phyloP scores from a whole-genome alignment of 2,329 filamentous ascomycete genomes.

The Colletotrichum sp. region DNA sequence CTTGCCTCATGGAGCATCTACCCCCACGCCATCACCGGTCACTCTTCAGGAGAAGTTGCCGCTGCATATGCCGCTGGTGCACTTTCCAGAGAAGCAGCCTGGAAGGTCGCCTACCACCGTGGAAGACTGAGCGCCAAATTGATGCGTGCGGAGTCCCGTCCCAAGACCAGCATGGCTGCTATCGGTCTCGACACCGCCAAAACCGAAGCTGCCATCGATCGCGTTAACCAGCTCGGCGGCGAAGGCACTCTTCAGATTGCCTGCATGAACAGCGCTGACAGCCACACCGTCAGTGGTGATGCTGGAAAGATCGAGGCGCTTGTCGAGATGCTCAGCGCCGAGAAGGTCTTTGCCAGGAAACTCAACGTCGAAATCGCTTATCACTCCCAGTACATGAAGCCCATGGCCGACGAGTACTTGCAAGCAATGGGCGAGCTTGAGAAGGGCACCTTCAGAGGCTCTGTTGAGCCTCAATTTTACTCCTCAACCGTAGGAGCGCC shows the following conservation, averaged over 20 bases:
- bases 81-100: slow-evolving; percentile 44
- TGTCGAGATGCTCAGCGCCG: slow-evolving; percentile 33
- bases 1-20: slow-evolving; percentile 46
- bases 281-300: slow-evolving; percentile 51
- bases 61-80: slow-evolving; percentile 47
- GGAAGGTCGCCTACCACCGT: slow-evolving; percentile 56
- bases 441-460: background rate
- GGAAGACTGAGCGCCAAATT: slow-evolving; percentile 32
- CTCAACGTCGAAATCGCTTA: slow-evolving; percentile 57
- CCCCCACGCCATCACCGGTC: slow-evolving; percentile 45
- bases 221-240: slow-evolving; percentile 26
- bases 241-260: slow-evolving; percentile 36
- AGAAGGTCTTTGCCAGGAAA: slow-evolving; percentile 49
- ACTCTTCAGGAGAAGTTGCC: slow-evolving; percentile 54
- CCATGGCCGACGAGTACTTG: slow-evolving; percentile 40
- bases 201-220: slow-evolving; percentile 24
- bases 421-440: slow-evolving; percentile 4
- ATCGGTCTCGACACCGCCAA: slow-evolving; percentile 37
- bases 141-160: slow-evolving; percentile 35
- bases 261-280: slow-evolving; percentile 58
- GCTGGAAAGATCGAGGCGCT: slow-evolving; percentile 29
- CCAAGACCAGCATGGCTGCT: slow-evolving; percentile 42
- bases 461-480: slow-evolving; percentile 3
- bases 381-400: slow-evolving; percentile 58
- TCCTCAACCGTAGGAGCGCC: slow-evolving; percentile 2